Conservation (phyloP, 257 asterid species). For the Solanum medicagineum region DNA sequence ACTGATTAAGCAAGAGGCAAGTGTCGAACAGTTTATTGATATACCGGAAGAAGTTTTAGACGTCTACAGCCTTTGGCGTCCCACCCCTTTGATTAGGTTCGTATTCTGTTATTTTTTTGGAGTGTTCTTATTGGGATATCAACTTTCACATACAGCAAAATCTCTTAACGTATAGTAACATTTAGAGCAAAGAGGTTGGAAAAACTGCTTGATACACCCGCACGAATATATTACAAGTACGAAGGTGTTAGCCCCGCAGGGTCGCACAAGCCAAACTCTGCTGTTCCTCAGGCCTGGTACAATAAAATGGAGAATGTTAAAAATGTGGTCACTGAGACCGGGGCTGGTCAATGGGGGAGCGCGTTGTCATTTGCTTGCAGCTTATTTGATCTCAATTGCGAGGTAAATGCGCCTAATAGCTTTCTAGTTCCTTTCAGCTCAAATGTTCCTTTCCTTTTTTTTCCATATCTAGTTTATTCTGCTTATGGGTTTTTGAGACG, state of each 20-base stretch:
- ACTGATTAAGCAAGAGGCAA: constrained; percentile 60
- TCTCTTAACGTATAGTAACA: not conserved
- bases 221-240: constrained; percentile 85
- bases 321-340: constrained; percentile 81
- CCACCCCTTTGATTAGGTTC: constrained; percentile 91
- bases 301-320: constrained; percentile 69
- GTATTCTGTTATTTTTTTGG: not conserved
- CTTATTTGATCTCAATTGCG: constrained; percentile 75
- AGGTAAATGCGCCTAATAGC: constrained; percentile 27
- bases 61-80: constrained; percentile 84
- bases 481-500: no score
- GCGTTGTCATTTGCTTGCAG: constrained; percentile 76
- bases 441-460: not conserved
- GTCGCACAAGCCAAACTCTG: constrained; percentile 84
- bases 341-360: constrained; percentile 98
- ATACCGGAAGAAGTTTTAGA: constrained; percentile 84
- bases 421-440: not conserved
- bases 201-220: constrained; percentile 78
- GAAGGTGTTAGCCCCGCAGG: constrained; percentile 99
- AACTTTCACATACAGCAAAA: not conserved
- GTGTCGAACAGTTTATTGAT: constrained; percentile 45
- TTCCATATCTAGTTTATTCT: no score
- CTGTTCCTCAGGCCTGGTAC: constrained; percentile 92
- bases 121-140: not conserved
- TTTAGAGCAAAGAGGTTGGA: constrained; percentile 88